phyloP scores from a whole-genome alignment of 108 stramenopile genomes.

The Fragilaria crotonensis region DNA sequence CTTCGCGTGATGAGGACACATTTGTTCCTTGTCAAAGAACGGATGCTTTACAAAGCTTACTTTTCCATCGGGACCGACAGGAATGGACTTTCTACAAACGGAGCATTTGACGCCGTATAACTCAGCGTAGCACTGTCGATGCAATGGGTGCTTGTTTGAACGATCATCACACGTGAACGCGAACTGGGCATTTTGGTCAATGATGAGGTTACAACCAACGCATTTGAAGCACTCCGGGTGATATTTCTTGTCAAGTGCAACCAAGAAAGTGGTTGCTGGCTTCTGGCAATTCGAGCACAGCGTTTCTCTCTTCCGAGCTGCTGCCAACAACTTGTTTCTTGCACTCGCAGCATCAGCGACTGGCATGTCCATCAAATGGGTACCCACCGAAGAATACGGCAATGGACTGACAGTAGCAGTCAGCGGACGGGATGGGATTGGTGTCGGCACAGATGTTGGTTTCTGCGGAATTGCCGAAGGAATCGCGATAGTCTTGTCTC shows the following conservation, averaged over 20 bases:
- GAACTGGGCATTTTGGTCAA: conserved; percentile 29
- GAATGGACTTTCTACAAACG: conserved; percentile 47
- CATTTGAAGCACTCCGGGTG: conserved; percentile 53
- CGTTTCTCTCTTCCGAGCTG: background rate
- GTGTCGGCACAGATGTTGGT: background rate
- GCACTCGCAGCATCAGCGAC: background rate
- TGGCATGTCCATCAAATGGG: background rate
- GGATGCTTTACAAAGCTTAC: conserved; percentile 46
- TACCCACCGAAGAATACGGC: background rate
- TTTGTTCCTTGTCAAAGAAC: conserved; percentile 56
- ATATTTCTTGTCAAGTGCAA: conserved; percentile 24
- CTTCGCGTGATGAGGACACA: conserved; percentile 42
- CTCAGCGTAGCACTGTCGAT: conserved; percentile 36
- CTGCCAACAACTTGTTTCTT: background rate
- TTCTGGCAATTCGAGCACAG: background rate
- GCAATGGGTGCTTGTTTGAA: conserved; percentile 30
- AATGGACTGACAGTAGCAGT: background rate
- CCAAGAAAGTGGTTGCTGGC: background rate
- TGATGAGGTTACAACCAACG: conserved; percentile 30
- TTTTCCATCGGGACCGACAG: conserved; percentile 20
- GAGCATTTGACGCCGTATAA: conserved; percentile 47
- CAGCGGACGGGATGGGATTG: background rate
- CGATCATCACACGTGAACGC: conserved; percentile 9
- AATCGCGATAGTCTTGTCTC: background rate
- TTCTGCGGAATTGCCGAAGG: background rate